Evolutionary conservation across 306 rosid genomes (phyloP).

Genomic region (Gynostemma pentaphyllum): DNA sequence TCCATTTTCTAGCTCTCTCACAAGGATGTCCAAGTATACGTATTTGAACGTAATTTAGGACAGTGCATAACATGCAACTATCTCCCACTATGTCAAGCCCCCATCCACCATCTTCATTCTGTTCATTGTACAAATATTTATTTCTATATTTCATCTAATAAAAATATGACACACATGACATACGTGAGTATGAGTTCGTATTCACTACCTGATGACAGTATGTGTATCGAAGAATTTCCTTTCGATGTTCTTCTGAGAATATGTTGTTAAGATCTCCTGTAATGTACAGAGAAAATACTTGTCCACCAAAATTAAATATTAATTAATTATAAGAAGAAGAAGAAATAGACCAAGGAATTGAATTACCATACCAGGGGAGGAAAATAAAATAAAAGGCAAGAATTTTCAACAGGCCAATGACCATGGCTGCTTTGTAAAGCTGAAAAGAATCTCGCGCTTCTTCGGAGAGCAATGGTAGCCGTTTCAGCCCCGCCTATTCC

Average conservation of each 20-base stretch:
- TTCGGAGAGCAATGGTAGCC: background rate
- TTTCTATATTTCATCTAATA: too few species aligned
- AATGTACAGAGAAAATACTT: constrained; percentile 34
- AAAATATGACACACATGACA: too few species aligned
- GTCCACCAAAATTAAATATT: background rate
- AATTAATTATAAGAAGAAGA: background rate
- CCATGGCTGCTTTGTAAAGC: too few species aligned
- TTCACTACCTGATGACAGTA: constrained; percentile 11
- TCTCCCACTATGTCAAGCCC: background rate
- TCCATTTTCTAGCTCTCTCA: background rate
- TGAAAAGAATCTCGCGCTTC: background rate
- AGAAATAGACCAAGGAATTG: too few species aligned
- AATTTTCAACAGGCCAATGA: constrained; percentile 11
- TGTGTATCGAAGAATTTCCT: constrained; percentile 36
- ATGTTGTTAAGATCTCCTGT: constrained; percentile 28
- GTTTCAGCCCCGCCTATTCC: background rate
- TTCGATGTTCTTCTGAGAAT: constrained; percentile 23
- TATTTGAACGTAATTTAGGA: background rate
- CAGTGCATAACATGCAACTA: background rate
- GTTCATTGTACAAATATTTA: background rate
- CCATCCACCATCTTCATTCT: constrained; percentile 6
- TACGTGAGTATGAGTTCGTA: too few species aligned
- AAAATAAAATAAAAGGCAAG: background rate
- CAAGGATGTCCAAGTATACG: too few species aligned
- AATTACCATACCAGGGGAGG: constrained; percentile 1